A percentile compares a stretch with the other conserved stretches of the same genome.
These are phyloP conservation scores for Stentor roeselii DNA, from an alignment of 73 alveolate species.

Conservation along the genomic window DNA sequence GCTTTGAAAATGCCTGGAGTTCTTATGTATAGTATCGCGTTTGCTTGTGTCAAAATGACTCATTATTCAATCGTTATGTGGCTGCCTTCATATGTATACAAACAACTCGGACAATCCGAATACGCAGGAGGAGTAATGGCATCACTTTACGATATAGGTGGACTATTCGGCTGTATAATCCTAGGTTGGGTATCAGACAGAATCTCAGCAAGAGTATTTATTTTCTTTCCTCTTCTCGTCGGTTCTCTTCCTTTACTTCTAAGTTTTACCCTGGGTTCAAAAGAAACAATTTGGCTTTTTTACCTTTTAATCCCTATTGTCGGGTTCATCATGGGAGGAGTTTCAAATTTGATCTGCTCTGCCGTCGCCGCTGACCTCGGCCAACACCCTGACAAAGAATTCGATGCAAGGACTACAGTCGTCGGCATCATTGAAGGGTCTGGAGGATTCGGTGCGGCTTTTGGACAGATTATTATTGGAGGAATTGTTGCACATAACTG, in stretches of 20 bases:
- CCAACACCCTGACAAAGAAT: slow-evolving; percentile 10
- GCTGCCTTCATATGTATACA: slow-evolving; percentile 53
- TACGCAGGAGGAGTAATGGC: slow-evolving; percentile 33
- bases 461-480: slow-evolving; percentile 17
- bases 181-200: slow-evolving; percentile 35
- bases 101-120: slow-evolving; percentile 31
- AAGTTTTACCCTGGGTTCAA: not conserved
- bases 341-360: not conserved
- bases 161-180: slow-evolving; percentile 45
- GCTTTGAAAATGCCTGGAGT: slow-evolving; percentile 54
- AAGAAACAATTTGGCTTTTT: slow-evolving; percentile 14
- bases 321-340: not conserved
- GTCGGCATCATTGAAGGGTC: slow-evolving; percentile 17
- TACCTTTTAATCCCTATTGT: slow-evolving; percentile 2
- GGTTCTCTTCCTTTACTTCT: not conserved
- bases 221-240: not conserved
- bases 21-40: slow-evolving; percentile 25
- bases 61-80: slow-evolving; percentile 58
- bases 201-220: not conserved
- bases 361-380: slow-evolving; percentile 24
- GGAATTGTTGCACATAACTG: not conserved
- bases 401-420: not conserved
- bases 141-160: slow-evolving; percentile 57
- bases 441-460: slow-evolving; percentile 12
- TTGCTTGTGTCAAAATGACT: slow-evolving; percentile 48